Evolutionary conservation across 164 flowering plant species (phyloP).

Genomic region (Euptelea pleiosperma): DNA sequence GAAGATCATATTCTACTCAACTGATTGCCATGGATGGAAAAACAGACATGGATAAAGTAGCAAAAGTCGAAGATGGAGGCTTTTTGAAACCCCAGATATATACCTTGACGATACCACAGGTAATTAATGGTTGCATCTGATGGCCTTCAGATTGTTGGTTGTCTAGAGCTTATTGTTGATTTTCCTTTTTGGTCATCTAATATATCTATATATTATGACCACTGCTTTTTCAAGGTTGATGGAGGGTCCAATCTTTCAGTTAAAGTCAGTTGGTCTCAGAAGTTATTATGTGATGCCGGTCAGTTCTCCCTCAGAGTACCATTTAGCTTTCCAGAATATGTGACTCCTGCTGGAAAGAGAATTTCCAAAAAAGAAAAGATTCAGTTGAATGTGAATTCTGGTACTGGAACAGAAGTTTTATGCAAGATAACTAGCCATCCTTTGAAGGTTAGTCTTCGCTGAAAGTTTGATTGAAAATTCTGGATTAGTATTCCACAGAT

Average conservation of each 20-base stretch:
- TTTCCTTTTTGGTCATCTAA: neutral
- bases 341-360: constrained; percentile 67
- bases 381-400: constrained; percentile 59
- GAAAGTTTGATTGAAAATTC: neutral
- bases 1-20: constrained; percentile 52
- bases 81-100: constrained; percentile 63
- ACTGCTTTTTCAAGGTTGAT: constrained; percentile 48
- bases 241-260: constrained; percentile 83
- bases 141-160: neutral
- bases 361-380: constrained; percentile 67
- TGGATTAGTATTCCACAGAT: neutral
- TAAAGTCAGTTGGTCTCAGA: constrained; percentile 75
- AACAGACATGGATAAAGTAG: constrained; percentile 30
- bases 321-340: constrained; percentile 74
- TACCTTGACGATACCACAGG: constrained; percentile 71
- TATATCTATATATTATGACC: neutral
- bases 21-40: constrained; percentile 36
- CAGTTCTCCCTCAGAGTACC: constrained; percentile 63
- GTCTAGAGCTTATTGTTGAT: neutral
- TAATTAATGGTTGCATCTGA: constrained; percentile 8
- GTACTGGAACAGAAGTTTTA: constrained; percentile 53
- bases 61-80: constrained; percentile 44
- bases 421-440: constrained; percentile 75
- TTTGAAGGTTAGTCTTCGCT: constrained; percentile 54
- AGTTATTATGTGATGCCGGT: constrained; percentile 42